Conservation (phyloP, 495 filamentous ascomycete species). For the Articulospora tetracladia region DNA sequence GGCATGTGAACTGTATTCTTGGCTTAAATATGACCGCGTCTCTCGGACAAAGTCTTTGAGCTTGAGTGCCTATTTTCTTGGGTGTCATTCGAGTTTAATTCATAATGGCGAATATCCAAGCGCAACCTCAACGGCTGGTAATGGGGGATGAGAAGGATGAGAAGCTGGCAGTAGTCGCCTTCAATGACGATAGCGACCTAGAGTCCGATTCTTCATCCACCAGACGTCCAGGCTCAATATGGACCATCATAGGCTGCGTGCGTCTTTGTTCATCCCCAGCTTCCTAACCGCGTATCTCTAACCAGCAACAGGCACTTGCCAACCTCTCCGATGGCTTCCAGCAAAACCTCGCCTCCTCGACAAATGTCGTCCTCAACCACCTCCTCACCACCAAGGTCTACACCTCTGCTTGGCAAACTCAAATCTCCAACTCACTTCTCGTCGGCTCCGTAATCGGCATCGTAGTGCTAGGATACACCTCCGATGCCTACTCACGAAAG, state of each 20-base stretch:
- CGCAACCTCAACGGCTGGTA: too few species aligned
- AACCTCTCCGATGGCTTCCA: constrained; percentile 6
- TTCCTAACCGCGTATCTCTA: too few species aligned
- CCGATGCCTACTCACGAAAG: constrained; percentile 1
- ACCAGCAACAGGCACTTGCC: not conserved
- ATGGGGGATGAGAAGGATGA: not conserved
- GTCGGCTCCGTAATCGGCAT: not conserved
- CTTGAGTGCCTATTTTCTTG: too few species aligned
- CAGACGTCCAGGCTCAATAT: constrained; percentile 5
- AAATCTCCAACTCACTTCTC: constrained; percentile 4
- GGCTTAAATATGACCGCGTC: too few species aligned
- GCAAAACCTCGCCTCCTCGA: constrained; percentile 3
- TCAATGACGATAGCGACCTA: not conserved
- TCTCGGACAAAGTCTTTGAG: too few species aligned
- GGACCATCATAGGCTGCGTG: constrained; percentile 3
- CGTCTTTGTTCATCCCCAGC: not conserved
- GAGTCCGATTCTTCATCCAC: not conserved
- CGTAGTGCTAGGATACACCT: constrained; percentile 4
- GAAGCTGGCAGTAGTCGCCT: not conserved
- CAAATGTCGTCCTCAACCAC: constrained; percentile 4
- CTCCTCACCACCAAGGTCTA: not conserved
- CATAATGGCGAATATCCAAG: too few species aligned
- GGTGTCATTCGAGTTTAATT: too few species aligned
- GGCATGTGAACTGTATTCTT: too few species aligned
- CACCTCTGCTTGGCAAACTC: not conserved